phyloP scores from a whole-genome alignment of 768 basidiomycete genomes.

The Mycena polygramma region DNA sequence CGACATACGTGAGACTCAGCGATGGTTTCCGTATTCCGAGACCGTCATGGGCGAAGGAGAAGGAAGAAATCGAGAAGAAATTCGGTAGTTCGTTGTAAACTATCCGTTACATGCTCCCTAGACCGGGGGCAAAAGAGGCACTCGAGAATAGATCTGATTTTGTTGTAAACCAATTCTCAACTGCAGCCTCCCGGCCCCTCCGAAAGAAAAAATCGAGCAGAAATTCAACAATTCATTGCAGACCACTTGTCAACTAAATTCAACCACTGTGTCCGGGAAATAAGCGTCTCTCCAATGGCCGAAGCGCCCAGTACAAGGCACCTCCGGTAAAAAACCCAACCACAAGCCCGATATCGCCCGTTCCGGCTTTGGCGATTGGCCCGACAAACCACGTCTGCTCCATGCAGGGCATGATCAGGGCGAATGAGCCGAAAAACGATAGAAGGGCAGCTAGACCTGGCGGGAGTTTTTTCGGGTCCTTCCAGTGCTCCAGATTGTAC shows the following conservation, averaged over 20 bases:
- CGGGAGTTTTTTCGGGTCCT: conserved; percentile 66
- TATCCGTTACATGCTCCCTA: not conserved
- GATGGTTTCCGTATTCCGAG: conserved; percentile 71
- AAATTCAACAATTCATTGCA: conserved; percentile 41
- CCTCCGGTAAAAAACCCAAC: conserved; percentile 64
- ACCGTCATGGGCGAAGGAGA: conserved; percentile 62
- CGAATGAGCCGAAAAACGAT: conserved; percentile 65
- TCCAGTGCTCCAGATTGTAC: conserved; percentile 70
- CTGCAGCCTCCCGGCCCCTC: too few species aligned
- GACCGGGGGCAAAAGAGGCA: too few species aligned
- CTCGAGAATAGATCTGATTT: too few species aligned
- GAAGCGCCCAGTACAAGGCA: conserved; percentile 62
- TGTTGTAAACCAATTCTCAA: too few species aligned
- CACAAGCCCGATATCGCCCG: conserved; percentile 82
- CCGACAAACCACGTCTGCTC: conserved; percentile 79
- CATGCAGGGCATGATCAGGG: conserved; percentile 75
- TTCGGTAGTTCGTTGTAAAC: conserved; percentile 9
- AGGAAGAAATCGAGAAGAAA: conserved; percentile 70
- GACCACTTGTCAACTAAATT: not conserved
- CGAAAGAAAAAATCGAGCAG: conserved; percentile 67
- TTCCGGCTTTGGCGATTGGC: conserved; percentile 68
- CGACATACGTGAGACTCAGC: conserved; percentile 55
- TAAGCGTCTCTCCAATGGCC: conserved; percentile 53
- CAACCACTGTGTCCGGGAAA: conserved; percentile 24
- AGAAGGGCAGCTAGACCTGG: conserved; percentile 72